These are phyloP conservation scores for Ustilago vetiveriae DNA, from an alignment of 1,284 basidiomycete genomes.

Conservation along the genomic window DNA sequence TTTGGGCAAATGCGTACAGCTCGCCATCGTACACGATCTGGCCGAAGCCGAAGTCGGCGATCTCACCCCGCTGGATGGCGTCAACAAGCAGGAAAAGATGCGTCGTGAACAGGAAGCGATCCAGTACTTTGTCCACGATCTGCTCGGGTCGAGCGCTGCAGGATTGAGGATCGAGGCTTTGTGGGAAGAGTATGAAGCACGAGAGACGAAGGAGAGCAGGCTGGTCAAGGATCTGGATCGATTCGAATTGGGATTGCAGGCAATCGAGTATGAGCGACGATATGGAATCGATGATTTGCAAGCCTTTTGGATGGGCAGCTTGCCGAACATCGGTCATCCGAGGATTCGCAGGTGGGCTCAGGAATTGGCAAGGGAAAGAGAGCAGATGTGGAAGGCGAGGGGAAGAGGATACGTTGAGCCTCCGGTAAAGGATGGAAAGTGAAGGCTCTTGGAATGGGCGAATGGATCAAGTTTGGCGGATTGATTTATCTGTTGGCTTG, in stretches of 20 bases:
- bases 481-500: too few relatives aligned
- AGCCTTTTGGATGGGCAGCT: slow-evolving; percentile 56
- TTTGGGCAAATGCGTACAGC: slow-evolving; percentile 80
- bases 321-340: slow-evolving; percentile 47
- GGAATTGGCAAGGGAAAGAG: slow-evolving; percentile 48
- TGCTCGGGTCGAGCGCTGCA: slow-evolving; percentile 83
- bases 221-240: slow-evolving; percentile 97
- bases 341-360: slow-evolving; percentile 49
- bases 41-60: slow-evolving; percentile 97
- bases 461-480: too few relatives aligned
- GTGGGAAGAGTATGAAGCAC: slow-evolving; percentile 94
- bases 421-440: too few relatives aligned
- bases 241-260: slow-evolving; percentile 85
- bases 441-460: too few relatives aligned
- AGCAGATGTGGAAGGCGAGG: slow-evolving; percentile 42
- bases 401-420: slow-evolving; percentile 25
- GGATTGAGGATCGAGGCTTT: slow-evolving; percentile 80
- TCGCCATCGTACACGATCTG: slow-evolving; percentile 91
- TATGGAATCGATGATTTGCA: slow-evolving; percentile 60
- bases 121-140: slow-evolving; percentile 86
- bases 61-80: slow-evolving; percentile 87
- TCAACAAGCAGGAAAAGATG: slow-evolving; percentile 82
- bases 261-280: slow-evolving; percentile 69
- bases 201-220: slow-evolving; percentile 80
- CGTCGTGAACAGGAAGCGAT: slow-evolving; percentile 88